Evolutionary conservation across 1,284 basidiomycete species (phyloP), one percentile per base, ranked within the genome.

Genomic region (Ustilago esculenta): DNA sequence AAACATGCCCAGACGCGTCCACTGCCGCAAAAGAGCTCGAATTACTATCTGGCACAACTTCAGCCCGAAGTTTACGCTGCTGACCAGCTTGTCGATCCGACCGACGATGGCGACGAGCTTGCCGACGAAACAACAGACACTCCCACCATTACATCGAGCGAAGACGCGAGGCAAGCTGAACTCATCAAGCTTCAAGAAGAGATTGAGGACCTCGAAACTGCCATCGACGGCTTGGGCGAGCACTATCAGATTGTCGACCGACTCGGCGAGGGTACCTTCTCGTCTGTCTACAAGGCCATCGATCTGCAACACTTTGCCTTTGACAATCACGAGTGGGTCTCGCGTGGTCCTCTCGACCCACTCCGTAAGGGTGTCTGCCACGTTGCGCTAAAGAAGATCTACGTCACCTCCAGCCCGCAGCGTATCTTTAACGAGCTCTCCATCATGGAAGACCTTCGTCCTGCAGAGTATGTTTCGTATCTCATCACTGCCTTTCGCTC

Each of bases 301-400:
- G 95, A 98, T 83, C 79, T 90, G 32, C 84, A 87, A 56, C 88
- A 90, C 79, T 87, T 91, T 75, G 82, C 85, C 36, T 94, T 90
- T 87, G 86, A 93, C 83, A 97, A 98, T 81, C 76, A 84, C 9
- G 85, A 87, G 17, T 97, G 95, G 94, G 50, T 67, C 25, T n/a
- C 23, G 10, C 55, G 58, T 14, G 60, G 59, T 3, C 68, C 63
- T 18, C 55, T 69, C 23, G 59, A 69, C 43, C 66, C 58, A 6
- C 42, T 52, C 27, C 40, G 61, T n/a, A 56, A 59, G 27, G 61
- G 61, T 20, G 61, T 70, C 12, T 83, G 90, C 15, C 93, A 90
- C 77, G 94, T 98, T 34, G 95, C 95, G 0, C 86, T 99, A 76
- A 98, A 99, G 85, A 88, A 94, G 74, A 98, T 99, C 80, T 93